Evolutionary conservation across 2,329 filamentous ascomycete species (phyloP).

Genomic region (Escovopsis sp.): DNA sequence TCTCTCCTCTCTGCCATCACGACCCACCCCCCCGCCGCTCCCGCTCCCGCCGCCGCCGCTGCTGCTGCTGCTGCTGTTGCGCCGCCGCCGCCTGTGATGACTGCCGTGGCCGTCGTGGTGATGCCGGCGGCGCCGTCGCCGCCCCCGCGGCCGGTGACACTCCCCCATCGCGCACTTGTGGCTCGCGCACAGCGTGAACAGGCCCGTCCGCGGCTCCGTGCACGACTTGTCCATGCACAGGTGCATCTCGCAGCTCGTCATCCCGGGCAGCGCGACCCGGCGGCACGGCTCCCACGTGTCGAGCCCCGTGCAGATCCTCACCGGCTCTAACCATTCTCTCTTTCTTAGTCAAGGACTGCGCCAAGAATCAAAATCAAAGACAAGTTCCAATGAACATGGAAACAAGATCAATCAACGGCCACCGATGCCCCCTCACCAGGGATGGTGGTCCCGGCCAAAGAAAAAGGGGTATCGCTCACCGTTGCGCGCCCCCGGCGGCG

Average conservation of each 20-base stretch:
- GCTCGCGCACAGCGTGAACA: slow-evolving; percentile 8
- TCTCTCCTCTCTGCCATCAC: neutral
- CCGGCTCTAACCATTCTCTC: too few relatives aligned
- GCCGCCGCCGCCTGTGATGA: slow-evolving; percentile 2
- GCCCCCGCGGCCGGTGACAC: neutral
- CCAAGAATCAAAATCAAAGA: neutral
- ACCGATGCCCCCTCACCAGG: too few relatives aligned
- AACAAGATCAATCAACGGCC: too few relatives aligned
- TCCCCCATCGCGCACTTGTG: slow-evolving; percentile 4
- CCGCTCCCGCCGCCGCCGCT: neutral
- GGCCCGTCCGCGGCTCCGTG: slow-evolving; percentile 3
- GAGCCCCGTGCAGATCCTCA: too few relatives aligned
- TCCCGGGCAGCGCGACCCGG: too few relatives aligned
- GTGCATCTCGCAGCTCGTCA: slow-evolving; percentile 8
- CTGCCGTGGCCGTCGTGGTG: neutral
- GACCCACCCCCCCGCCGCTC: neutral
- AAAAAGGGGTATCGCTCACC: neutral
- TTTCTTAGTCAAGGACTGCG: neutral
- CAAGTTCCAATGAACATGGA: too few relatives aligned
- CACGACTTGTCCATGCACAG: slow-evolving; percentile 12
- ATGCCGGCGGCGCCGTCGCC: too few relatives aligned
- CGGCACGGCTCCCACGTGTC: too few relatives aligned
- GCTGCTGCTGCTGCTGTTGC: neutral
- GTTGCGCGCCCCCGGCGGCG: too few relatives aligned
- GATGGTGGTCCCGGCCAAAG: too few relatives aligned